Conservation (phyloP, 2,329 filamentous ascomycete species). For the Byssochlamys sp. region DNA sequence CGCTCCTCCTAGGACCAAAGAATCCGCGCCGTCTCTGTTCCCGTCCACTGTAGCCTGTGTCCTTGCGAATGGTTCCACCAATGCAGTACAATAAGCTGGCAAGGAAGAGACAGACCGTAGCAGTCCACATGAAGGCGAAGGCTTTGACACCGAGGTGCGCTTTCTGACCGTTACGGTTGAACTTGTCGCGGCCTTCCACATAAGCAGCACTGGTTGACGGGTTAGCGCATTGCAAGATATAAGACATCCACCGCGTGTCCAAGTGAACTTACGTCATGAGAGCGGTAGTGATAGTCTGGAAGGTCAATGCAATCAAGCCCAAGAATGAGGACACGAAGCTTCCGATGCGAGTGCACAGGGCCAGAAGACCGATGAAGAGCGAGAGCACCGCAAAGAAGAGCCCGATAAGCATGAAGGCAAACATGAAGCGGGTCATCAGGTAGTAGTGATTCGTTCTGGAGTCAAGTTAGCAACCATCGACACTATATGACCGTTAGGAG, state of each 20-base stretch:
- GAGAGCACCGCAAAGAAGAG: slow-evolving; percentile 59
- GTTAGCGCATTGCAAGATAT: neutral
- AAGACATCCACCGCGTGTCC: neutral
- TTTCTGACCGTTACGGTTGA: slow-evolving; percentile 40
- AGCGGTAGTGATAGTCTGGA: slow-evolving; percentile 48
- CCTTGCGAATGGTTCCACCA: slow-evolving; percentile 27
- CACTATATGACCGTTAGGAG: slow-evolving; percentile 19
- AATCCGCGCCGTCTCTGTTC: slow-evolving; percentile 29
- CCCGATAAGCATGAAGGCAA: slow-evolving; percentile 78
- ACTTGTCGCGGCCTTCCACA: slow-evolving; percentile 48
- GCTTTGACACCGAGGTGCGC: slow-evolving; percentile 48
- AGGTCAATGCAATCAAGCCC: slow-evolving; percentile 45
- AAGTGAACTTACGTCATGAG: slow-evolving; percentile 52
- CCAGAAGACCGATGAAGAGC: slow-evolving; percentile 38
- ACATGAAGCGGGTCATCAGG: slow-evolving; percentile 83
- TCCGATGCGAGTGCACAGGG: slow-evolving; percentile 45
- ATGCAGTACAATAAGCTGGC: slow-evolving; percentile 50
- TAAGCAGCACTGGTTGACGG: slow-evolving; percentile 44
- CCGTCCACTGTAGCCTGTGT: slow-evolving; percentile 27
- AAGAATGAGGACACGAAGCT: slow-evolving; percentile 44
- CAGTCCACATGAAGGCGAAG: slow-evolving; percentile 54
- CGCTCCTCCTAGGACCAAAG: slow-evolving; percentile 15
- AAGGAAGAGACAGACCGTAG: slow-evolving; percentile 46
- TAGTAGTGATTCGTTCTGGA: slow-evolving; percentile 58
- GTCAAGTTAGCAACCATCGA: slow-evolving; percentile 2